Conservation (phyloP, 2,329 filamentous ascomycete genomes). For the Calonectria montana region DNA sequence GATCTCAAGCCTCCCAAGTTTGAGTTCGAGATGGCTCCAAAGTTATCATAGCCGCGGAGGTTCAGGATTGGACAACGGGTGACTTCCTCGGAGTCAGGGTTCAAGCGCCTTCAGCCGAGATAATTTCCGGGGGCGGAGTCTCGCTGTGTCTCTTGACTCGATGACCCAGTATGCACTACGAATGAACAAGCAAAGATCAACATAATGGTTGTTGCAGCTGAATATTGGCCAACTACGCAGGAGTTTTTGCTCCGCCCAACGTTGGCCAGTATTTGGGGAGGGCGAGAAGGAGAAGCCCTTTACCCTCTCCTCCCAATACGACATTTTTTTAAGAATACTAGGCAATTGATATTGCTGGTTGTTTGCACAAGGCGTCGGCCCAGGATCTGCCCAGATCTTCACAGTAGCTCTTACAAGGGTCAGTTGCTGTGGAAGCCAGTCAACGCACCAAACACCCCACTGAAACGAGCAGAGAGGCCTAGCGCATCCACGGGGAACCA, state of each 20-base stretch:
- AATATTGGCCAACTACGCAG: not conserved
- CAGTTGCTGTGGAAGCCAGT: not conserved
- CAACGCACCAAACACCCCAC: not conserved
- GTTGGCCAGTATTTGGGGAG: not conserved
- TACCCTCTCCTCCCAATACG: too few relatives aligned
- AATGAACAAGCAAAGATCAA: not conserved
- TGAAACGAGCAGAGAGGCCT: not conserved
- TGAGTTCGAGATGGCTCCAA: slow-evolving; percentile 9
- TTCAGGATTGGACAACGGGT: slow-evolving; percentile 1
- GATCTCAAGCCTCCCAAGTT: not conserved
- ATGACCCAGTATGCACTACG: not conserved
- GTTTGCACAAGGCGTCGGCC: not conserved
- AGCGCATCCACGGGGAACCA: not conserved
- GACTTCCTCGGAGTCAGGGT: slow-evolving; percentile 4
- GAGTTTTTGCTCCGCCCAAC: not conserved
- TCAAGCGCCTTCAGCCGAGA: not conserved
- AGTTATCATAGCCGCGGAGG: not conserved
- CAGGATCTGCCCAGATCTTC: not conserved
- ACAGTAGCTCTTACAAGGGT: not conserved
- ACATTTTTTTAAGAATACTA: not conserved
- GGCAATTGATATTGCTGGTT: not conserved
- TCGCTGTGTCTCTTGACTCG: not conserved
- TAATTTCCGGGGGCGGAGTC: not conserved
- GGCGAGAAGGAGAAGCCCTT: not conserved
- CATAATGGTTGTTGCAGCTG: not conserved